A percentile compares a stretch with the other conserved stretches of the same genome.
These are phyloP conservation scores for Acorus calamus DNA, from an alignment of 106 monocot genomes.

Conservation along the genomic window DNA sequence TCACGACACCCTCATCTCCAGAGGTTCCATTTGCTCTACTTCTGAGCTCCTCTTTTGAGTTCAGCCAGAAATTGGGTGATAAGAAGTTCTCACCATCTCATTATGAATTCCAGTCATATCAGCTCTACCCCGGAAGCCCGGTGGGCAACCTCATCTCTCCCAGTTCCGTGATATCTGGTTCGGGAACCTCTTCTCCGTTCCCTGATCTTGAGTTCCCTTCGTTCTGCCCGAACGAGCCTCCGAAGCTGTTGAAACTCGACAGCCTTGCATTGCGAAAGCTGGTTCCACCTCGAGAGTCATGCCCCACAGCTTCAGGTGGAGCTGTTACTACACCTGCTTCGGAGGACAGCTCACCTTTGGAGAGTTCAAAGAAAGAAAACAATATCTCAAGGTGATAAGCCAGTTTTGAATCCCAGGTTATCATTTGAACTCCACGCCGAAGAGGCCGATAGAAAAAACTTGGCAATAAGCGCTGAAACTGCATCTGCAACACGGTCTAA, in stretches of 20 bases:
- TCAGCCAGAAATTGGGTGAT: conserved; percentile 23
- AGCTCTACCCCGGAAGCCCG: conserved; percentile 64
- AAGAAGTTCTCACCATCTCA: not conserved
- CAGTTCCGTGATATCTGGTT: conserved; percentile 52
- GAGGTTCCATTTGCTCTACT: conserved; percentile 90
- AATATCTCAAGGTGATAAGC: conserved; percentile 6
- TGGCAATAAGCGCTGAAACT: conserved; percentile 36
- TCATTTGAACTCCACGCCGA: conserved; percentile 73
- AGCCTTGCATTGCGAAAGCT: conserved; percentile 28
- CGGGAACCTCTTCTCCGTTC: conserved; percentile 71
- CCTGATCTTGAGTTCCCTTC: conserved; percentile 42
- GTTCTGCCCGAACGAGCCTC: conserved; percentile 26
- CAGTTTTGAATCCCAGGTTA: conserved; percentile 22
- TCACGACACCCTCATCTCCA: conserved; percentile 86
- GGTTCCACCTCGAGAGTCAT: conserved; percentile 10
- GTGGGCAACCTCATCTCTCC: conserved; percentile 77
- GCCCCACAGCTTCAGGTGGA: conserved; percentile 2
- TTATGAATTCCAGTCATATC: conserved; percentile 55
- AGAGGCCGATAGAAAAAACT: conserved; percentile 18
- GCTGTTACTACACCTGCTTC: not conserved
- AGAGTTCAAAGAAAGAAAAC: conserved; percentile 32
- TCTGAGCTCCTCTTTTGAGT: conserved; percentile 39
- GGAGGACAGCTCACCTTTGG: conserved; percentile 30
- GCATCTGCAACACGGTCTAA: conserved; percentile 4
- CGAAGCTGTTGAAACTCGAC: conserved; percentile 35